A percentile compares a stretch with the other conserved stretches of the same genome.
Conservation (phyloP, 768 basidiomycete genomes). For the Naganishia onofrii region DNA sequence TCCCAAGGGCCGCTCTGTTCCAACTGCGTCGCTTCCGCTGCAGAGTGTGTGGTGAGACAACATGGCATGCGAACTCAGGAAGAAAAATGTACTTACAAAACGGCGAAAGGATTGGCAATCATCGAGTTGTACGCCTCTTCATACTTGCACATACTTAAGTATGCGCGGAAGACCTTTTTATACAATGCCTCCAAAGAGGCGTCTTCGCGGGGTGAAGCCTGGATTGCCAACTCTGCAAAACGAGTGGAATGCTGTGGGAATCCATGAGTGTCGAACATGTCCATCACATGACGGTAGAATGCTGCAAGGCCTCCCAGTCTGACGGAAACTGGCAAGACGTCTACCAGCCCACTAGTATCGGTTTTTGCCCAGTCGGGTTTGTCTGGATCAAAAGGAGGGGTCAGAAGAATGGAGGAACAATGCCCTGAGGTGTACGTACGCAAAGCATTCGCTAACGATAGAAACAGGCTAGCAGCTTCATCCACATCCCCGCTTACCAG, state of each 20-base stretch:
- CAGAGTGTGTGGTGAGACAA: conserved; percentile 10
- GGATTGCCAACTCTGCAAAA: conserved; percentile 77
- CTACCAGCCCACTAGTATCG: conserved; percentile 23
- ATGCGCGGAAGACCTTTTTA: conserved; percentile 72
- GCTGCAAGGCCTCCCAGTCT: conserved; percentile 55
- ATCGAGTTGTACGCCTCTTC: conserved; percentile 84
- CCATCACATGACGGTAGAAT: conserved; percentile 74
- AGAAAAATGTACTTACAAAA: conserved; percentile 62
- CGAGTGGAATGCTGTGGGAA: conserved; percentile 64
- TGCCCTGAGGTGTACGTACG: not conserved
- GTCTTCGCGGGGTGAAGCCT: conserved; percentile 59
- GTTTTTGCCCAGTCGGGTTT: not conserved
- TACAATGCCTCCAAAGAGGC: conserved; percentile 68
- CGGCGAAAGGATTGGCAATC: conserved; percentile 69
- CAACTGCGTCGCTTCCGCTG: conserved; percentile 54
- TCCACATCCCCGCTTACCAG: not conserved
- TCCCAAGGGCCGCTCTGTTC: conserved; percentile 71
- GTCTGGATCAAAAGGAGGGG: not conserved
- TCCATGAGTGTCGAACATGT: conserved; percentile 66
- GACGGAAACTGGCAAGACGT: conserved; percentile 25
- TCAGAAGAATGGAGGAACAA: not conserved
- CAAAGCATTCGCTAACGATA: conserved; percentile 4
- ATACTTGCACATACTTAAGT: conserved; percentile 69
- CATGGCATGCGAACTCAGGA: not conserved
- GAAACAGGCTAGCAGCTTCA: not conserved